These are phyloP conservation scores for Rubroboletus pulcherrimus DNA, from an alignment of 768 basidiomycete species.

Conservation along the genomic window DNA sequence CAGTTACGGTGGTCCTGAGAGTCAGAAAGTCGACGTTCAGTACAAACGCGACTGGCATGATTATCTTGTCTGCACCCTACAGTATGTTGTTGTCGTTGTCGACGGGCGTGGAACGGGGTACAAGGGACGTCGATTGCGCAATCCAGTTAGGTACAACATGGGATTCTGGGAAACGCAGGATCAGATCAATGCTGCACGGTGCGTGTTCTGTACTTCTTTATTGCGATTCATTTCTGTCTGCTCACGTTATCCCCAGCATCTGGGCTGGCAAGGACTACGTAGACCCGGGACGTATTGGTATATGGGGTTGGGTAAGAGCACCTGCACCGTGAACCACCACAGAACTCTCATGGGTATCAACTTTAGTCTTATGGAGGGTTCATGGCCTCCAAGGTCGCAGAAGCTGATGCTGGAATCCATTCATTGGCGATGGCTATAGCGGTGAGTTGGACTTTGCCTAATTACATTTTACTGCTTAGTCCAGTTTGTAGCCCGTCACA, in stretches of 20 bases:
- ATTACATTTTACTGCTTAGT: slow-evolving; percentile 6
- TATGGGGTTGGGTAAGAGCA: slow-evolving; percentile 92
- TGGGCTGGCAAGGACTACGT: slow-evolving; percentile 89
- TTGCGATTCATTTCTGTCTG: not conserved
- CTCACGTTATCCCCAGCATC: slow-evolving; percentile 39
- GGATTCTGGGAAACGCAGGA: slow-evolving; percentile 88
- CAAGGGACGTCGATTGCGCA: slow-evolving; percentile 80
- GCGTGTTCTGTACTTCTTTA: slow-evolving; percentile 25
- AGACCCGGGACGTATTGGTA: slow-evolving; percentile 82
- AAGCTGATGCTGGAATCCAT: slow-evolving; percentile 87
- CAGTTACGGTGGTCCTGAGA: slow-evolving; percentile 88
- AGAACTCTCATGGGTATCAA: not conserved
- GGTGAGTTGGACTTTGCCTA: slow-evolving; percentile 41
- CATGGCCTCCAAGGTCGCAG: slow-evolving; percentile 90
- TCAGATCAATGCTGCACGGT: slow-evolving; percentile 87
- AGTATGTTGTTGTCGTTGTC: slow-evolving; percentile 83
- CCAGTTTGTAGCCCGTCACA: slow-evolving; percentile 64
- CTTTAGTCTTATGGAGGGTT: slow-evolving; percentile 91
- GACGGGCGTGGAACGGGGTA: slow-evolving; percentile 94
- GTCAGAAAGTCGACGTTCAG: slow-evolving; percentile 67
- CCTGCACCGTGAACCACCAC: not conserved
- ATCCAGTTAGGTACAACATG: slow-evolving; percentile 83
- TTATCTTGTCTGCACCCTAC: slow-evolving; percentile 74
- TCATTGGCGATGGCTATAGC: slow-evolving; percentile 89
- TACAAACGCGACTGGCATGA: slow-evolving; percentile 83